Evolutionary conservation across 768 basidiomycete species (phyloP).

Genomic region (Obba rivulosa): DNA sequence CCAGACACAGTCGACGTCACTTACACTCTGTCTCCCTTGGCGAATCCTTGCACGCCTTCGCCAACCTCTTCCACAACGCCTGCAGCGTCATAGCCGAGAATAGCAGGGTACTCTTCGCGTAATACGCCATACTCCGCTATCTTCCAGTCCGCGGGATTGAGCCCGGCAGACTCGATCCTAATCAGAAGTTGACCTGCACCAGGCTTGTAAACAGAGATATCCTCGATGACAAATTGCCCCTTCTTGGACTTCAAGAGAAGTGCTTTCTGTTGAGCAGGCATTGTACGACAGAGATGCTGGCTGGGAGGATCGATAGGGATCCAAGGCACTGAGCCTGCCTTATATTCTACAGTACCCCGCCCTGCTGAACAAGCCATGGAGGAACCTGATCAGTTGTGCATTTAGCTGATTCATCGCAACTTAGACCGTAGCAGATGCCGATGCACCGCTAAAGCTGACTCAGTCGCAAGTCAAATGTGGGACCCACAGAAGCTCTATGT

Average conservation of each 20-base stretch:
- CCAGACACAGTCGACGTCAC: constrained; percentile 2
- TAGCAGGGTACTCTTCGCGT: constrained; percentile 31
- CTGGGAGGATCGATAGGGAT: no score
- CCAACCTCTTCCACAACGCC: constrained; percentile 37
- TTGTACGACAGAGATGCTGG: no score
- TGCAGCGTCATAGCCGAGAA: constrained; percentile 34
- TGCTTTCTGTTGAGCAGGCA: constrained; percentile 7
- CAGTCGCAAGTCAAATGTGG: no score
- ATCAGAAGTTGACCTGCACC: constrained; percentile 22
- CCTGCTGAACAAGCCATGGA: no score
- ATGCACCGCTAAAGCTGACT: no score
- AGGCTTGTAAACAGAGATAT: constrained; percentile 7
- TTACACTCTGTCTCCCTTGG: constrained; percentile 34
- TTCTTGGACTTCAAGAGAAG: neutral
- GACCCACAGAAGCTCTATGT: no score
- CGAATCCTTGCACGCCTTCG: constrained; percentile 30
- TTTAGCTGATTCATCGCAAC: no score
- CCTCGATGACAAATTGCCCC: neutral
- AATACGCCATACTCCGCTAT: constrained; percentile 27
- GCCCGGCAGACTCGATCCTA: constrained; percentile 19
- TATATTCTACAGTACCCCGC: no score
- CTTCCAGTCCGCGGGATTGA: constrained; percentile 34
- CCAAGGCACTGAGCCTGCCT: no score
- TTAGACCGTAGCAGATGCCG: no score
- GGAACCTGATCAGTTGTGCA: no score